Evolutionary conservation across 495 filamentous ascomycete species (phyloP).

Genomic region (Neurospora sp.): DNA sequence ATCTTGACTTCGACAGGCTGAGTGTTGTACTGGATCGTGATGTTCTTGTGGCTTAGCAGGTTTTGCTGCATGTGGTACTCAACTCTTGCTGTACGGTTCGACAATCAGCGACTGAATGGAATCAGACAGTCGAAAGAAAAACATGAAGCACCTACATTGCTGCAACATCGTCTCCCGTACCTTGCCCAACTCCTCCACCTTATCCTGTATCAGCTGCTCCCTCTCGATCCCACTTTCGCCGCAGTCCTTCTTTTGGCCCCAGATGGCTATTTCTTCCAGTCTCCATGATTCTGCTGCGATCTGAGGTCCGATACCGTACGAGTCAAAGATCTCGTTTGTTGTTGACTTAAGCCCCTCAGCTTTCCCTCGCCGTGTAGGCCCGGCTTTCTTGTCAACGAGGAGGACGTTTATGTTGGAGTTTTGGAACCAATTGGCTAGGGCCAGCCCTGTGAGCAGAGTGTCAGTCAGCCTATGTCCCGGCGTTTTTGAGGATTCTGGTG

Average conservation of each 20-base stretch:
- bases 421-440: slow-evolving; percentile 12
- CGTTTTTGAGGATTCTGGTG: not conserved
- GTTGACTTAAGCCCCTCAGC: slow-evolving; percentile 14
- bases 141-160: slow-evolving; percentile 2
- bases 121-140: too few species aligned
- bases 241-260: slow-evolving; percentile 5
- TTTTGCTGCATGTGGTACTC: slow-evolving; percentile 30
- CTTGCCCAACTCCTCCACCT: slow-evolving; percentile 9
- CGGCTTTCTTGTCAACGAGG: slow-evolving; percentile 10
- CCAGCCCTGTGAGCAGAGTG: not conserved
- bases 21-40: slow-evolving; percentile 42
- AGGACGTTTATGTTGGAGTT: slow-evolving; percentile 6
- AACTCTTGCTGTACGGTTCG: slow-evolving; percentile 21
- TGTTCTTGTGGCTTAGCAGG: slow-evolving; percentile 10
- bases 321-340: slow-evolving; percentile 13
- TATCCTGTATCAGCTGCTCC: slow-evolving; percentile 11
- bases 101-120: not conserved
- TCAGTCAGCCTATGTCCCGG: not conserved
- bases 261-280: slow-evolving; percentile 12
- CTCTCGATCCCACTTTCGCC: slow-evolving; percentile 8
- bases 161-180: slow-evolving; percentile 8
- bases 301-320: slow-evolving; percentile 9
- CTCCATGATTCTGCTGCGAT: slow-evolving; percentile 12
- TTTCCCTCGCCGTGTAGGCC: slow-evolving; percentile 5
- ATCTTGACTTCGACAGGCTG: slow-evolving; percentile 34